Conservation (phyloP, 2,329 filamentous ascomycete genomes). For the Hypoxylon sp. region DNA sequence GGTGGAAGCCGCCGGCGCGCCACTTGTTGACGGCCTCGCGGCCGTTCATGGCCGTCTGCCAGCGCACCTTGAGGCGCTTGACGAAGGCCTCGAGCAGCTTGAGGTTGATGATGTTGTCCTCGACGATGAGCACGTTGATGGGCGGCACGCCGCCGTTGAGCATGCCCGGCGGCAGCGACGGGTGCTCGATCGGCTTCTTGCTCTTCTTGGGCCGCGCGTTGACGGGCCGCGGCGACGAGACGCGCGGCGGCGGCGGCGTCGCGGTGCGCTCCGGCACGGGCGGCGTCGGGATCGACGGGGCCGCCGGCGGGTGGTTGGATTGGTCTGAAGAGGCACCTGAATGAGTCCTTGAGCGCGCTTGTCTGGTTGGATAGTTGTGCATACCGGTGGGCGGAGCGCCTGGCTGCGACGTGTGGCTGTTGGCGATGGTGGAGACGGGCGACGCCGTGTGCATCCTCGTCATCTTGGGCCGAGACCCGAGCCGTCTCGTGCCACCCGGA, state of each 20-base stretch:
- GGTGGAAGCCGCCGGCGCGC: conserved; percentile 89
- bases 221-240: conserved; percentile 58
- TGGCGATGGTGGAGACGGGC: conserved; percentile 67
- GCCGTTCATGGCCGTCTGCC: conserved; percentile 97
- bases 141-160: conserved; percentile 87
- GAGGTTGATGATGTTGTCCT: conserved; percentile 98
- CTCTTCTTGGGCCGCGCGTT: conserved; percentile 59
- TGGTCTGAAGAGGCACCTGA: conserved; percentile 65
- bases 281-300: conserved; percentile 59
- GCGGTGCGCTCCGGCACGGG: conserved; percentile 65
- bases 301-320: conserved; percentile 53
- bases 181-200: conserved; percentile 57
- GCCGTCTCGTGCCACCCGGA: conserved; percentile 70
- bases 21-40: conserved; percentile 93
- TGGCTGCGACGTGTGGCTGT: conserved; percentile 52
- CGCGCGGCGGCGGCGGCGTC: conserved; percentile 59
- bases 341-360: conserved; percentile 64
- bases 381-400: conserved; percentile 48
- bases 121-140: conserved; percentile 96
- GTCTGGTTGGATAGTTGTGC: conserved; percentile 52
- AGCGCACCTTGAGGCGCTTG: conserved; percentile 92
- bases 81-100: conserved; percentile 94
- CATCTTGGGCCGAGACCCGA: conserved; percentile 56
- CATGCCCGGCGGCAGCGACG: conserved; percentile 65
- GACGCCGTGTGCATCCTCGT: conserved; percentile 80